Evolutionary conservation across 139 green algal genomes (phyloP).

Genomic region (Marvania coccoides): DNA sequence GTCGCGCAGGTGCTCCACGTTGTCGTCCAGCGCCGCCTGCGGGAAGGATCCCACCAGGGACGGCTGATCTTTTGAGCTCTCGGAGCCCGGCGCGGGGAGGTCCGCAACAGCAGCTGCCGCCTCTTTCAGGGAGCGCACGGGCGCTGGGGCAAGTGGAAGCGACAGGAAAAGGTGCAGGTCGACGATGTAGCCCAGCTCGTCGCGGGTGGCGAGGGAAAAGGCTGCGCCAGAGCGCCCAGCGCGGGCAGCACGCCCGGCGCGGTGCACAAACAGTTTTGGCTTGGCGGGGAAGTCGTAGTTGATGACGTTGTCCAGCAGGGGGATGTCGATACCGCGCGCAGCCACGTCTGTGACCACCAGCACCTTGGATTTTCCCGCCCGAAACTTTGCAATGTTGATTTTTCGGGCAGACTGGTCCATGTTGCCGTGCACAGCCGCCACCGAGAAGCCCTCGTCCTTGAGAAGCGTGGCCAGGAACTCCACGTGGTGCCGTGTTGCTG

Average conservation of each 20-base stretch:
- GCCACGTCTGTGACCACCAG: slow-evolving; percentile 97
- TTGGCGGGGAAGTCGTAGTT: slow-evolving; percentile 92
- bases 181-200: slow-evolving; percentile 78
- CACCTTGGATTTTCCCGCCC: slow-evolving; percentile 40
- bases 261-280: slow-evolving; percentile 94
- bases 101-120: slow-evolving; percentile 13
- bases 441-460: slow-evolving; percentile 48
- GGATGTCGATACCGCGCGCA: slow-evolving; percentile 96
- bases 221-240: slow-evolving; percentile 56
- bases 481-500: slow-evolving; percentile 88
- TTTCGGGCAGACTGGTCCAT: slow-evolving; percentile 97
- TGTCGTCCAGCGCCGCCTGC: slow-evolving; percentile 52
- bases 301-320: slow-evolving; percentile 97
- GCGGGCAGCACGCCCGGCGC: slow-evolving; percentile 72
- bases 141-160: slow-evolving; percentile 39
- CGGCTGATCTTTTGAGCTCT: not conserved
- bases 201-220: slow-evolving; percentile 66
- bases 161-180: slow-evolving; percentile 96
- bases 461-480: slow-evolving; percentile 85
- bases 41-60: slow-evolving; percentile 63
- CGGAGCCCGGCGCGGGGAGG: not conserved
- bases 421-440: slow-evolving; percentile 74
- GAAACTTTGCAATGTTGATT: slow-evolving; percentile 91
- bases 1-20: slow-evolving; percentile 51
- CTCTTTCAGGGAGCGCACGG: slow-evolving; percentile 21